A percentile compares a stretch with the other conserved stretches of the same genome.
Conservation (phyloP, 192 early-diverging fungal genomes). For the Coemansia sp. region DNA sequence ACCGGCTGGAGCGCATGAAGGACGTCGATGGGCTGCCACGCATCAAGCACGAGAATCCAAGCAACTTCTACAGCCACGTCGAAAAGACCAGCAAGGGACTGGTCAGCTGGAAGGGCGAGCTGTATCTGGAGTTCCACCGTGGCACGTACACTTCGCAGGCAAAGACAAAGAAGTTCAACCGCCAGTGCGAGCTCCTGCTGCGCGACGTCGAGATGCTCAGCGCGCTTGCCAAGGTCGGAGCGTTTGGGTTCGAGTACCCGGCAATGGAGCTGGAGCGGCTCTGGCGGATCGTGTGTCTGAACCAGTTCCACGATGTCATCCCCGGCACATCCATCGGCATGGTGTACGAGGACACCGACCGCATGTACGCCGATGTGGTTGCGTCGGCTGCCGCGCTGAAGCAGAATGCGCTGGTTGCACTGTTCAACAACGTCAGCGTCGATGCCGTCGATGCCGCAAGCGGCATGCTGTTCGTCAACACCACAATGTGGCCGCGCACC, state of each 20-base stretch:
- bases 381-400: slow-evolving; percentile 50
- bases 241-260: slow-evolving; percentile 61
- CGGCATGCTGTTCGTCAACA: slow-evolving; percentile 62
- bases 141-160: slow-evolving; percentile 97
- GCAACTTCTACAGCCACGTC: slow-evolving; percentile 81
- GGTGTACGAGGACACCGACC: slow-evolving; percentile 85
- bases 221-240: slow-evolving; percentile 43
- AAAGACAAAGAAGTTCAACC: slow-evolving; percentile 81
- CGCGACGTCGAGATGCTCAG: slow-evolving; percentile 81
- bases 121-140: slow-evolving; percentile 98
- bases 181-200: slow-evolving; percentile 79
- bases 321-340: slow-evolving; percentile 89
- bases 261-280: slow-evolving; percentile 71
- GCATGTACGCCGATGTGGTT: slow-evolving; percentile 43
- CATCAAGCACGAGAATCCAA: slow-evolving; percentile 74
- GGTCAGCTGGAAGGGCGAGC: slow-evolving; percentile 90
- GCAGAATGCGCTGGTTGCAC: slow-evolving; percentile 45
- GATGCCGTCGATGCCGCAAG: slow-evolving; percentile 13
- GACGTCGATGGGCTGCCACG: slow-evolving; percentile 75
- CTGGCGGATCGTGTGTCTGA: slow-evolving; percentile 89
- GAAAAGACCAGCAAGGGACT: slow-evolving; percentile 69
- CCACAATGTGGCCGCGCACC: slow-evolving; percentile 66
- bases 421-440: slow-evolving; percentile 27
- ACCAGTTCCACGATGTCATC: slow-evolving; percentile 98
- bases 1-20: slow-evolving; percentile 74